A percentile compares a stretch with the other conserved stretches of the same genome.
Conservation (phyloP, 2,329 filamentous ascomycete species). For the Alternaria consortialis region DNA sequence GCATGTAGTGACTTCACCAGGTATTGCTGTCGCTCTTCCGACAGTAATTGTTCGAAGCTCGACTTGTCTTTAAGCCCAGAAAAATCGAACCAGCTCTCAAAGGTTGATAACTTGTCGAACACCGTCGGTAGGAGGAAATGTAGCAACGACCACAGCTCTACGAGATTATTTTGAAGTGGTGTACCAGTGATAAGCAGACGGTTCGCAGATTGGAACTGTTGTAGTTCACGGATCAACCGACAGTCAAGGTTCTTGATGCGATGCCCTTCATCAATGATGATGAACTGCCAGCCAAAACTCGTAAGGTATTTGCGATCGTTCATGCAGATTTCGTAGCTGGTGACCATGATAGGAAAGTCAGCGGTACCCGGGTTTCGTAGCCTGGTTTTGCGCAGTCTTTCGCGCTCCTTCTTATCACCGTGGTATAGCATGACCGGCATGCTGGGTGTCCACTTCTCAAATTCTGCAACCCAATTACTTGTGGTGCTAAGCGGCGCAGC, state of each 20-base stretch:
- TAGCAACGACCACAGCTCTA: conserved; percentile 92
- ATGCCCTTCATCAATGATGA: conserved; percentile 97
- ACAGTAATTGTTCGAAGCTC: conserved; percentile 78
- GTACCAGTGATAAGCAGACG: conserved; percentile 93
- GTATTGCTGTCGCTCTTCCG: conserved; percentile 78
- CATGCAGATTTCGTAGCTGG: conserved; percentile 95
- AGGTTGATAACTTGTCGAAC: conserved; percentile 91
- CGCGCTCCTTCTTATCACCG: conserved; percentile 80
- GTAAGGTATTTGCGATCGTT: conserved; percentile 83
- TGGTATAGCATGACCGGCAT: conserved; percentile 94
- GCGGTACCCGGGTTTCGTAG: conserved; percentile 74
- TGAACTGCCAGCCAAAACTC: conserved; percentile 94
- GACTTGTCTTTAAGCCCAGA: conserved; percentile 87
- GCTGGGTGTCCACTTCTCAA: conserved; percentile 85
- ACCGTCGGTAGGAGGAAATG: conserved; percentile 93
- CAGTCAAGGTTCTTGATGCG: conserved; percentile 97
- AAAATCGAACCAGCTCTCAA: conserved; percentile 97
- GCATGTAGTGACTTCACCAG: conserved; percentile 89
- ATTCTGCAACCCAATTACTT: conserved; percentile 96
- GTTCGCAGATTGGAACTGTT: conserved; percentile 89
- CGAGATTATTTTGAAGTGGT: conserved; percentile 92
- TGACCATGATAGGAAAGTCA: conserved; percentile 90
- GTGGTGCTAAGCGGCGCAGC: conserved; percentile 90
- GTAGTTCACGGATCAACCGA: conserved; percentile 85
- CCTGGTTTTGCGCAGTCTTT: conserved; percentile 74